A percentile compares a stretch with the other conserved stretches of the same genome.
Conservation (phyloP, 371 early-diverging fungal genomes). For the Circinella minor region DNA sequence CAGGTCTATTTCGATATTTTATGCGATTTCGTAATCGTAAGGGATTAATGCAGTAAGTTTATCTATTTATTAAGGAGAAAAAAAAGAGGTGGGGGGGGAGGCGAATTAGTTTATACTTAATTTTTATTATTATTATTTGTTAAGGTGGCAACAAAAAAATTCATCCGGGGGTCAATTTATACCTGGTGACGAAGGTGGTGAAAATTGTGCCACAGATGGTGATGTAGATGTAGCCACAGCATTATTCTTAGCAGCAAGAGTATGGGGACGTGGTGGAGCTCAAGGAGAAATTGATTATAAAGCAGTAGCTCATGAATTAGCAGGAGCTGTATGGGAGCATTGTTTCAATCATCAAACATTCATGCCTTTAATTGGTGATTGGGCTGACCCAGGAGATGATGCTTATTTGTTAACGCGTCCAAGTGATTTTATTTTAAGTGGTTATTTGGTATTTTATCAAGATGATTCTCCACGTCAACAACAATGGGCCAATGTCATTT, state of each 20-base stretch:
- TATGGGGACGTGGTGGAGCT: constrained; percentile 62
- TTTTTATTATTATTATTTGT: background rate
- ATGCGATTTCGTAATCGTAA: constrained; percentile 55
- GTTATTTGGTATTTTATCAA: constrained; percentile 60
- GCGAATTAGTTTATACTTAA: background rate
- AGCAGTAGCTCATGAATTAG: constrained; percentile 44
- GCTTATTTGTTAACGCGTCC: constrained; percentile 59
- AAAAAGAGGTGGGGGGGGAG: background rate
- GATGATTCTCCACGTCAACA: constrained; percentile 58
- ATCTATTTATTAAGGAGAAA: background rate
- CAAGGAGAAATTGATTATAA: constrained; percentile 57
- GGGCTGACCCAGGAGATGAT: constrained; percentile 65
- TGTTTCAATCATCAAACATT: constrained; percentile 61
- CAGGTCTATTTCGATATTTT: constrained; percentile 60
- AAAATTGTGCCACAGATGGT: constrained; percentile 66
- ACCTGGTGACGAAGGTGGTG: constrained; percentile 58
- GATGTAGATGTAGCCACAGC: constrained; percentile 66
- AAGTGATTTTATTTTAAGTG: constrained; percentile 64
- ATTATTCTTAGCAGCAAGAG: constrained; percentile 57
- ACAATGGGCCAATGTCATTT: constrained; percentile 58
- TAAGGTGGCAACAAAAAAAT: constrained; percentile 62
- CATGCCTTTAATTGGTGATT: constrained; percentile 66
- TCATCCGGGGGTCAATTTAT: constrained; percentile 36
- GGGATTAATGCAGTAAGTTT: constrained; percentile 57
- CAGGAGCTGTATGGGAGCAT: constrained; percentile 56